Evolutionary conservation across 2,329 filamentous ascomycete genomes (phyloP).

Genomic region (Zymoseptoria pseudotritici): DNA sequence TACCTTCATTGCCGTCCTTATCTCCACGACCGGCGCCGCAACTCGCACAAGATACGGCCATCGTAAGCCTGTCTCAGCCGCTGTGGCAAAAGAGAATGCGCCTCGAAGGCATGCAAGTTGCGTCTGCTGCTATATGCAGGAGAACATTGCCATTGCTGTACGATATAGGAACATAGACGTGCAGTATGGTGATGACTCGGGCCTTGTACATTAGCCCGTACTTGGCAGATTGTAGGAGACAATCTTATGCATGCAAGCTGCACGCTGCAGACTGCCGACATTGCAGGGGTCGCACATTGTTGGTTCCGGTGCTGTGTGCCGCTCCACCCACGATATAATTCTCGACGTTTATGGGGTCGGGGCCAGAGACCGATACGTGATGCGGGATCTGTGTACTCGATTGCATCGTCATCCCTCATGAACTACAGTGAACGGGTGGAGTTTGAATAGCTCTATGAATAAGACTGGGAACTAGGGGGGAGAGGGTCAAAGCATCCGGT

Average conservation of each 20-base stretch:
- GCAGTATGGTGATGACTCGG: not conserved
- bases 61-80: too few relatives aligned
- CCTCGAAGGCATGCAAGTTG: too few relatives aligned
- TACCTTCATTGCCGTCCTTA: too few relatives aligned
- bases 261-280: not conserved
- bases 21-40: too few relatives aligned
- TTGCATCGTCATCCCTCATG: not conserved
- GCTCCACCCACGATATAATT: not conserved
- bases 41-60: too few relatives aligned
- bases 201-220: not conserved
- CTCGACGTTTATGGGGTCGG: not conserved
- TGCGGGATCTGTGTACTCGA: not conserved
- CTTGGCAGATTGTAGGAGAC: not conserved
- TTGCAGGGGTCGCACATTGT: not conserved
- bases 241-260: not conserved
- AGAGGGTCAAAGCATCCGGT: not conserved
- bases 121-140: not conserved
- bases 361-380: not conserved
- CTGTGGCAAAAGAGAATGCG: too few relatives aligned
- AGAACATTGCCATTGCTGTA: not conserved
- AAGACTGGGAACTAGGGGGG: not conserved
- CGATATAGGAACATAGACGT: not conserved
- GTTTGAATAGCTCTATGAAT: not conserved
- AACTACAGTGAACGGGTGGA: too few relatives aligned
- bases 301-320: not conserved